Evolutionary conservation across 2,329 filamentous ascomycete genomes (phyloP).

Genomic region (Phialophora verrucosa): DNA sequence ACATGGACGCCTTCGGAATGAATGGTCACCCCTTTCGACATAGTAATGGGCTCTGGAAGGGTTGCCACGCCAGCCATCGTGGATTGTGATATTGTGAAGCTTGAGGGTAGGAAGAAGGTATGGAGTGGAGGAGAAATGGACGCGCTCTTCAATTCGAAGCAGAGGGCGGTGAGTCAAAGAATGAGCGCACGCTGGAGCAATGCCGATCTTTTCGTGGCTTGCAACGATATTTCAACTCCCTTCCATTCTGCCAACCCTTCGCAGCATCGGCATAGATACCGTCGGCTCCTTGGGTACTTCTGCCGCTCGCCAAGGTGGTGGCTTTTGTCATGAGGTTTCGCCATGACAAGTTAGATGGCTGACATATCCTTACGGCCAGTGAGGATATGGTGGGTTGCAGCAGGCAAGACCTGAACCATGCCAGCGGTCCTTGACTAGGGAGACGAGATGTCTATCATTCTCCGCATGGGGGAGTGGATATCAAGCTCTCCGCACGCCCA

Average conservation of each 20-base stretch:
- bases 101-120: neutral
- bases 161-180: neutral
- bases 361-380: neutral
- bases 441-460: neutral
- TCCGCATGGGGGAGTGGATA: constrained; percentile 12
- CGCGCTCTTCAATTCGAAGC: neutral
- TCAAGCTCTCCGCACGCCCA: constrained; percentile 14
- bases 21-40: constrained; percentile 14
- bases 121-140: neutral
- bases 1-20: constrained; percentile 20
- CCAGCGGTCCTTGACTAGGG: neutral
- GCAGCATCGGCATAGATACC: constrained; percentile 10
- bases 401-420: neutral
- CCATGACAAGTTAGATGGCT: neutral
- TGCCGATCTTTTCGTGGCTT: neutral
- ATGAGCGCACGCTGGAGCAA: constrained; percentile 1
- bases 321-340: constrained; percentile 3
- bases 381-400: neutral
- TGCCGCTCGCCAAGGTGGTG: neutral
- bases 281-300: constrained; percentile 2
- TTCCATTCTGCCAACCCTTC: neutral
- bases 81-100: neutral
- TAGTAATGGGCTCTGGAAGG: constrained; percentile 21
- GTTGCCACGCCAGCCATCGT: constrained; percentile 19
- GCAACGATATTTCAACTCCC: neutral